These are phyloP conservation scores for Neonectria ditissima DNA, from an alignment of 2,329 filamentous ascomycete species.

Conservation along the genomic window DNA sequence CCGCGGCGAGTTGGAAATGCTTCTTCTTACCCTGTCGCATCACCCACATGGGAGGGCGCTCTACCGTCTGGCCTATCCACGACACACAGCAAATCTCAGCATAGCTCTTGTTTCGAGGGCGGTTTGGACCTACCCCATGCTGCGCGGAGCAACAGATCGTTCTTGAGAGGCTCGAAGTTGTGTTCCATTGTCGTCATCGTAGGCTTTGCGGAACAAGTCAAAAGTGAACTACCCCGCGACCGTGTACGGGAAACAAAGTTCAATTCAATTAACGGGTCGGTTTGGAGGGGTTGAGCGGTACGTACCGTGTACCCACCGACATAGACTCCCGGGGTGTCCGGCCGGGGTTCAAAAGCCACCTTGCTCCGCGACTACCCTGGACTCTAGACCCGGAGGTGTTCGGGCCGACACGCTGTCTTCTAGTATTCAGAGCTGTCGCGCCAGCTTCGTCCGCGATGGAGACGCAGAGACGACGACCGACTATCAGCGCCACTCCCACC, in stretches of 20 bases:
- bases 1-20: not conserved
- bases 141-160: conserved; percentile 90
- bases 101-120: conserved; percentile 24
- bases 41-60: conserved; percentile 96
- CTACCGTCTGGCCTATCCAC: conserved; percentile 81
- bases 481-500: not conserved
- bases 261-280: conserved; percentile 15
- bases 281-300: conserved; percentile 21
- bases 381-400: conserved; percentile 28
- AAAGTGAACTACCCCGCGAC: conserved; percentile 17
- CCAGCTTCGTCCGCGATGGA: conserved; percentile 20
- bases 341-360: not conserved
- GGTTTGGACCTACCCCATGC: conserved; percentile 76
- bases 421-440: conserved; percentile 22
- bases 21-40: conserved; percentile 89
- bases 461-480: not conserved
- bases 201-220: conserved; percentile 17
- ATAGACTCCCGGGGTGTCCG: conserved; percentile 15
- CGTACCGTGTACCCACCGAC: conserved; percentile 2
- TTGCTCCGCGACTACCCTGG: conserved; percentile 10
- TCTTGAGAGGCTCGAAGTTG: conserved; percentile 86
- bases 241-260: conserved; percentile 6
- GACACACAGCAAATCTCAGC: conserved; percentile 36
- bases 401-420: conserved; percentile 46
- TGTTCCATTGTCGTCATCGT: conserved; percentile 67